Conservation (phyloP, 768 basidiomycete genomes). For the Boletus coccyginus region DNA sequence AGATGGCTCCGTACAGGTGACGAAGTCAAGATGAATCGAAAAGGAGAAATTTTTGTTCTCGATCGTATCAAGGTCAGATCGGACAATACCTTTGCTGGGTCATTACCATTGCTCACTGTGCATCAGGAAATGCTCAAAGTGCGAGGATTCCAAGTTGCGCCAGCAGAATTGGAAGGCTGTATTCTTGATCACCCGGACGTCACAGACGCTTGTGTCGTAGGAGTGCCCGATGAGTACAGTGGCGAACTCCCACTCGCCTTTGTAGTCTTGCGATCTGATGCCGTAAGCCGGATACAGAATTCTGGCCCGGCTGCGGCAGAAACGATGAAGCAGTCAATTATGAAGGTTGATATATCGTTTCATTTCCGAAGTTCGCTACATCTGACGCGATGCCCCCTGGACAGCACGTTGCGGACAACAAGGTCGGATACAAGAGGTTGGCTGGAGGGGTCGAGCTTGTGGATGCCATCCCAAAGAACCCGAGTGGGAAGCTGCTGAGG, state of each 20-base stretch:
- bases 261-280: conserved; percentile 48
- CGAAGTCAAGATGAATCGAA: conserved; percentile 61
- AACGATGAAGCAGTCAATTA: conserved; percentile 40
- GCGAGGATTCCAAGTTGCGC: conserved; percentile 54
- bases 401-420: conserved; percentile 59
- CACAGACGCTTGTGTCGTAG: conserved; percentile 60
- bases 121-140: conserved; percentile 70
- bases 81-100: neutral
- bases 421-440: conserved; percentile 59
- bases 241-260: conserved; percentile 76
- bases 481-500: conserved; percentile 64
- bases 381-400: neutral
- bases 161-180: conserved; percentile 67
- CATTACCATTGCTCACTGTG: neutral
- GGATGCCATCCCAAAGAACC: conserved; percentile 64
- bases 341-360: conserved; percentile 44
- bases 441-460: conserved; percentile 62
- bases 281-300: conserved; percentile 35
- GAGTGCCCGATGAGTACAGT: conserved; percentile 68
- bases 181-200: conserved; percentile 61
- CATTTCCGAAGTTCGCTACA: neutral
- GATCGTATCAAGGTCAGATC: conserved; percentile 67
- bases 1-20: conserved; percentile 73
- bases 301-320: conserved; percentile 30
- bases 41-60: conserved; percentile 63